Base-by-base conservation (phyloP, 2,329 filamentous ascomycete genomes). In the Trichoderma afroharzianum region DNA sequence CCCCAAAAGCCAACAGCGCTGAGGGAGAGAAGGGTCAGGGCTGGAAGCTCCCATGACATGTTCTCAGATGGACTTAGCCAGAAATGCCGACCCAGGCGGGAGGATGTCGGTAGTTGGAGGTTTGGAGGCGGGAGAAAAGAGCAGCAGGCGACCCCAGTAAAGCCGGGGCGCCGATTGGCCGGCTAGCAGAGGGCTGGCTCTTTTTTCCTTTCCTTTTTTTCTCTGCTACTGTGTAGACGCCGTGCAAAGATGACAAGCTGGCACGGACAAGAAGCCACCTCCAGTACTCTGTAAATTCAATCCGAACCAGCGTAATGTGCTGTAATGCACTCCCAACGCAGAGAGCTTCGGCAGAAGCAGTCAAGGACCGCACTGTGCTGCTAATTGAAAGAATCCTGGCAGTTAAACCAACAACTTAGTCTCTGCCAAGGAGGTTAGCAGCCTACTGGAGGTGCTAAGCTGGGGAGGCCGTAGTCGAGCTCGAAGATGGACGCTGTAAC, bases 21-120 rank as follows among this genome's bases (percentile, higher is more conserved):
- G 78, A 82, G 74, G 79, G 80, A 79, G 78, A 82, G 78, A 79
- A 80, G 78, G 75, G 78, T 82, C 78, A 82, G 81, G 75, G 78
- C 78, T 76, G 81, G 77, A 74, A 80, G 79, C 80, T 81, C 80
- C 81, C 81, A 83, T 82, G 80, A 82, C 81, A 83, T 83, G 78
- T 81, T 83, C 81, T 82, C 81, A 74, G 77, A 58, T 39, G 58
- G 69, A 67, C 55, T 59, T 64, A 70, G 63, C 57, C 71, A 68
- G 64, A 68, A 70, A 50, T 67, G 64, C 72, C 64, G 72, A 64
- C 63, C 68, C 62, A 59, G 69, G 57, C 62, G 57, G 57, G 36
- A 63, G 26, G 63, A 76, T 75, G 77, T 77, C 76, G 75, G 77
- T 73, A 77, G 76, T 76, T 77, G 76, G 72, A 72, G 74, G 73